phyloP scores from a whole-genome alignment of 441 rosid genomes.

The Syzygium malaccense region DNA sequence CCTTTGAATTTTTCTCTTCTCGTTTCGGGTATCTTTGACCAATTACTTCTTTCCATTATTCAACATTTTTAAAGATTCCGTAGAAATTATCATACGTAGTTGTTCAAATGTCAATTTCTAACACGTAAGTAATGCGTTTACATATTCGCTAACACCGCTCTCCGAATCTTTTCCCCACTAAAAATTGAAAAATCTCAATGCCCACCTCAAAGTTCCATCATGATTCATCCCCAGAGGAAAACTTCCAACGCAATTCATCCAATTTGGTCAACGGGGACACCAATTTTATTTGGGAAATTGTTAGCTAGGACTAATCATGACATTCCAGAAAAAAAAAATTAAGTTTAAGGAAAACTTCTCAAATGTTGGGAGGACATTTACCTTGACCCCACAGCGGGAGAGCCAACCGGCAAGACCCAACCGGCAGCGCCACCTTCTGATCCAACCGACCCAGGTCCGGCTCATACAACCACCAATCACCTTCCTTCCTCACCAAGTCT shows the following conservation, averaged over 20 bases:
- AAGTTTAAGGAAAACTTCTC: background rate
- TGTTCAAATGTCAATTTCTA: background rate
- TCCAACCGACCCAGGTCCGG: constrained; percentile 51
- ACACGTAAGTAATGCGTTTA: background rate
- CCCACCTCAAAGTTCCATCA: background rate
- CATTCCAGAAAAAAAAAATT: background rate
- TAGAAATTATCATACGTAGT: background rate
- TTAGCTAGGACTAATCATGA: background rate
- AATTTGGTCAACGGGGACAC: background rate
- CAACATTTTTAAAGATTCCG: background rate
- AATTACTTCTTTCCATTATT: background rate
- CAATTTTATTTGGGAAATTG: background rate
- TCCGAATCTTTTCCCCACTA: background rate
- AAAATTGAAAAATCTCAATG: background rate
- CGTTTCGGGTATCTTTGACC: background rate
- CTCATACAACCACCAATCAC: constrained; percentile 78
- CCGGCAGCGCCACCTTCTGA: constrained; percentile 66
- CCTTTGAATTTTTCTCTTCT: background rate
- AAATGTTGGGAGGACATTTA: constrained; percentile 6
- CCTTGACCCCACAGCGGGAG: constrained; percentile 77
- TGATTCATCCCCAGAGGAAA: background rate
- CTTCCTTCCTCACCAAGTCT: constrained; percentile 62
- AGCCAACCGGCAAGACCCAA: constrained; percentile 77
- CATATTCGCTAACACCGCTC: background rate
- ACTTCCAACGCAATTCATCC: background rate